Evolutionary conservation across 2,329 filamentous ascomycete genomes (phyloP), one percentile per base, ranked within the genome.

Genomic region (Aspergillus sp.): DNA sequence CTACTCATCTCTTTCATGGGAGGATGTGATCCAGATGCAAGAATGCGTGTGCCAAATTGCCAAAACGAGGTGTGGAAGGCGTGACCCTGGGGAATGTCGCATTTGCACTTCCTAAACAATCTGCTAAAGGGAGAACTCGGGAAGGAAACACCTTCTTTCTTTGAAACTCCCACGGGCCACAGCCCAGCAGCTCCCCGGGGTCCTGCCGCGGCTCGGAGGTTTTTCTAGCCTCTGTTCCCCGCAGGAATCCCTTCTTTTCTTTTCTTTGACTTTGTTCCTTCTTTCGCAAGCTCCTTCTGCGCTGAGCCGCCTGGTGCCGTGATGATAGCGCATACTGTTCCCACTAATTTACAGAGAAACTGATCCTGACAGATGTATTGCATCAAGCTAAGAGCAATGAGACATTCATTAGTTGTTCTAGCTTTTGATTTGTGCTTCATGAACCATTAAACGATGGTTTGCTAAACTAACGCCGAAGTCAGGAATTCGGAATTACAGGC

Each of bases 321-420:
- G 11, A n/a, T 28, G 25, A 31, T 9, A n/a, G 19, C 19, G 43
- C 52, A 45, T 30, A 15, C 43, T 13, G 2, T 15, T 31, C 7
- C 7, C 13, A 54, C 51, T 54, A 54, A 50, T 51, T 4, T 28
- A 2, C 52, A 23, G 25, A 31, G 28, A 11, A 47, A 46, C 43
- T 45, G 9, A 50, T 22, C 17, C 9, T 45, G 28, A 45, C 22
- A 34, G 45, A 53, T 41, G 43, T 3, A 25, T 22, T 6, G 51
- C 41, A 43, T 28, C 6, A 8, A 43, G 13, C 19, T 25, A 34
- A 51, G n/a, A 31, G 34, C 19, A n/a, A 19, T 38, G 38, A 7
- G 38, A 52, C 45, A 51, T 71, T 71, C 63, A 74, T 71, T 71
- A 71, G 70, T 28, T 28, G 25, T 28, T 69, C 59, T 68, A 65